A percentile compares a stretch with the other conserved stretches of the same genome.
phyloP scores from a whole-genome alignment of 2,329 filamentous ascomycete genomes.

The Penicillium sp. region DNA sequence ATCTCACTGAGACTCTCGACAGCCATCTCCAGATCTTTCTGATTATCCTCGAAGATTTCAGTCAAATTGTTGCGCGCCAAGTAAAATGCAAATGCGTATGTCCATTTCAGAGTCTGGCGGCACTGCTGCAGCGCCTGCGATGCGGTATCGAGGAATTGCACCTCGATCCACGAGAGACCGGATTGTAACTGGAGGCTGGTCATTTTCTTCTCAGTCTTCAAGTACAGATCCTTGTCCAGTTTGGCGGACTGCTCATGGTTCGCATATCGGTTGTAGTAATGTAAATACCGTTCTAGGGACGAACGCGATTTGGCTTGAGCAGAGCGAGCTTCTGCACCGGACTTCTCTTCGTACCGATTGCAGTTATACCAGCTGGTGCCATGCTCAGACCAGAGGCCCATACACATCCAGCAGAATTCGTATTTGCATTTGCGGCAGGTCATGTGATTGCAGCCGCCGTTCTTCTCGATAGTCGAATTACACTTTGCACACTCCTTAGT shows the following conservation, averaged over 20 bases:
- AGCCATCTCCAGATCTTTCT: constrained; percentile 95
- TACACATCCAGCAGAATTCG: constrained; percentile 99
- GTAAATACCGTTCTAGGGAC: constrained; percentile 90
- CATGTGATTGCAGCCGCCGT: constrained; percentile 97
- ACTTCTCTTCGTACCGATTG: constrained; percentile 95
- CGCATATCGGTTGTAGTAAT: constrained; percentile 98
- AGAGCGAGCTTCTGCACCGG: constrained; percentile 81
- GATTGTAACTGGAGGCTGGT: constrained; percentile 88
- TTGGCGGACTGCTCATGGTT: constrained; percentile 98
- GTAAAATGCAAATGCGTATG: constrained; percentile 97
- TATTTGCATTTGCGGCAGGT: constrained; percentile 93
- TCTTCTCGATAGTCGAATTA: constrained; percentile 97
- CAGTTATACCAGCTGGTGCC: constrained; percentile 99
- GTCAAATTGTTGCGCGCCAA: constrained; percentile 93
- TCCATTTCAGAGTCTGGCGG: constrained; percentile 99
- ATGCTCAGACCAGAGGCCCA: constrained; percentile 98
- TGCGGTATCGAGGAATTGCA: constrained; percentile 91
- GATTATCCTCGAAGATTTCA: constrained; percentile 97
- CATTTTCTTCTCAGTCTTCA: constrained; percentile 99
- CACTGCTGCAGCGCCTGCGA: constrained; percentile 93
- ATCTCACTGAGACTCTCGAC: constrained; percentile 97
- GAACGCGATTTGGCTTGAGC: constrained; percentile 87
- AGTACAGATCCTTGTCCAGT: constrained; percentile 90
- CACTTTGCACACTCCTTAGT: constrained; percentile 98
- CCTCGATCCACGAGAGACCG: constrained; percentile 98